Base-by-base conservation (phyloP, 2,329 filamentous ascomycete species). In the Calonectria pauciramosa region DNA sequence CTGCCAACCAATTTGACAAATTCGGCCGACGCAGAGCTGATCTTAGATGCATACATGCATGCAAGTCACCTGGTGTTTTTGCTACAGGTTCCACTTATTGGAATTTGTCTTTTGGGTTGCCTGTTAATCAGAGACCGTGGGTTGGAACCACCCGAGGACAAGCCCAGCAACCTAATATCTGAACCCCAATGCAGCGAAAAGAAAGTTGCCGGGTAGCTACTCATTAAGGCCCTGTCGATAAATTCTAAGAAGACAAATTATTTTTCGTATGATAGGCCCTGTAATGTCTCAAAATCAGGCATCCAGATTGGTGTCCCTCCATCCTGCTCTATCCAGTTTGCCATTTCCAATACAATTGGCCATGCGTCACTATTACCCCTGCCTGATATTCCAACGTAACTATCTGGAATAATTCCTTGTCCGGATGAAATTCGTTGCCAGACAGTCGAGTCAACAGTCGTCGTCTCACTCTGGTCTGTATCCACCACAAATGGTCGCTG, bases 31-130 rank as follows among this genome's bases (percentile, higher is more conserved):
- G 38, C 23, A 26, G 23, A 52, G 3, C 28, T 36, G 20, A 18
- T 72, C 4, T 32, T 72, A 18, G 18, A 72, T 32, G 63, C 70
- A 26, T 72, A 72, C n/a, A 72, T 72, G 70, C 47, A 64, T 10
- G 70, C 60, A 2, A 72, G 70, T n/a, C 63, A 68, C 30, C 13
- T 63, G 3, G 70, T 72, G 1, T 72, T 72, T 60, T 13, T 72
- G 6, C 20, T 72, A 18, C 70, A 72, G 30, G 51, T 72, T 16
- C 70, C 70, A 2, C 3, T 72, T 1, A 72, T 72, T 51, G 70
- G 63, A 2, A 18, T 67, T 8, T 72, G 70, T 60, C 38, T 72
- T 26, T 16, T 72, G 28, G 70, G 70, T 7, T 67, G 59, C n/a
- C 11, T 44, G 5, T 72, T 72, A 16, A 72, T 72, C 23, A 38